These are phyloP conservation scores for Glomus cerebriforme DNA, from an alignment of 192 early-diverging fungal species.

Conservation along the genomic window DNA sequence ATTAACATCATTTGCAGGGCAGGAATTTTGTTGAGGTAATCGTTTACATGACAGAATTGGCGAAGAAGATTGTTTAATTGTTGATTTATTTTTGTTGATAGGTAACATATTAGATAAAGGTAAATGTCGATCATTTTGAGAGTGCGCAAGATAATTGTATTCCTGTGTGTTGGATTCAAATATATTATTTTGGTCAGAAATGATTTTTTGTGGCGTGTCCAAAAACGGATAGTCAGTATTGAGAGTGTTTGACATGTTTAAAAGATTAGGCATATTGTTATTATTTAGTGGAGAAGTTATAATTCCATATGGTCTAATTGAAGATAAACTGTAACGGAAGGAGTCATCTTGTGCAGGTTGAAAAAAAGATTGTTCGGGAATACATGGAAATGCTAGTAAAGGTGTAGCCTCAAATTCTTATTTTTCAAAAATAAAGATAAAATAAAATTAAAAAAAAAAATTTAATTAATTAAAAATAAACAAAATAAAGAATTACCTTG, in stretches of 20 bases:
- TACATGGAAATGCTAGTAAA: background rate
- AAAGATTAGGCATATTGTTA: background rate
- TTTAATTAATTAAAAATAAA: background rate
- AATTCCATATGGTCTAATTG: background rate
- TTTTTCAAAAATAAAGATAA: background rate
- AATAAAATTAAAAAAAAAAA: background rate
- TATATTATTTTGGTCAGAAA: background rate
- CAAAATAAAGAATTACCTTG: background rate
- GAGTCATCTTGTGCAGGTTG: background rate
- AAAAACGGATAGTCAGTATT: background rate
- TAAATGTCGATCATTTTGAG: background rate
- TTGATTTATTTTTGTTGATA: no score
- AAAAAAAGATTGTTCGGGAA: background rate
- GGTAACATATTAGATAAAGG: background rate
- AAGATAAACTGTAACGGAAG: background rate
- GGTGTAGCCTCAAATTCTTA: background rate
- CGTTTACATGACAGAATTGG: no score
- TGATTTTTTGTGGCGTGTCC: background rate
- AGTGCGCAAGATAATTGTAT: no score
- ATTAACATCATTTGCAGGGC: no score
- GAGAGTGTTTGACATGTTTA: background rate
- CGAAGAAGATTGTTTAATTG: background rate
- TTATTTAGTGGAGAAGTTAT: background rate
- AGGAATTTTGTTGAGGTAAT: no score
- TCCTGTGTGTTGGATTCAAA: background rate